Evolutionary conservation across 805 yeast species (phyloP), one percentile per base, ranked within the genome.

Genomic region (Barnettozyma sp.): DNA sequence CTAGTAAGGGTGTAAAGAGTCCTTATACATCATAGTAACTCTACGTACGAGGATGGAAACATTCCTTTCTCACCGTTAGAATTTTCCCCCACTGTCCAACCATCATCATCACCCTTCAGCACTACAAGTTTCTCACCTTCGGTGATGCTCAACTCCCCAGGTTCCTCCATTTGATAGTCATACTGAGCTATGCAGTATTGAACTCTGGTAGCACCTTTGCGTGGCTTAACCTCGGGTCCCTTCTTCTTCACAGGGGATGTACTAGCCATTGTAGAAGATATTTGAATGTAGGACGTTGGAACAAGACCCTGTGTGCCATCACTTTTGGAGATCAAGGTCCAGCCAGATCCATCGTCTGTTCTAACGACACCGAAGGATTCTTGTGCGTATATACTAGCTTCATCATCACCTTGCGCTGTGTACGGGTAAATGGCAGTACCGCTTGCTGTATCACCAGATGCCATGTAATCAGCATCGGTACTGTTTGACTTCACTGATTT

Each of bases 81-180:
- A 7, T 43, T 40, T 53, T 83, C 90, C 10, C 97, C 97, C 46
- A 78, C 82, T 2, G 97, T 88, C 99, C 99, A 92, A 0, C 98
- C 98, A 8, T 86, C 88, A 45, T 81, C 83, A 35, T 80, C 82
- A 34, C 77, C 84, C 20, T 71, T 78, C 1, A 82, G 50, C 10
- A 92, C 70, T 9, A 71, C 68, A 14, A 92, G 73, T 36, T 66
- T 67, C 43, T 90, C 97, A 3, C 95, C 96, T 0, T 71, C 78
- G 7, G 45, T 49, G 15, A 92, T 73, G 15, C 73, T 68, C 39
- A 92, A 56, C 58, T 92, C 98, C 49, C 83, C 90, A 18, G 73
- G 74, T 5, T 87, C 95, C 12, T 72, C 54, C 7, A 50, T 48
- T 1, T 18, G 15, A 26, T 52, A 52, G 11, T 43, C 68, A 24